Conservation (phyloP, 1,284 basidiomycete genomes). For the Cutaneotrichosporon curvatum region DNA sequence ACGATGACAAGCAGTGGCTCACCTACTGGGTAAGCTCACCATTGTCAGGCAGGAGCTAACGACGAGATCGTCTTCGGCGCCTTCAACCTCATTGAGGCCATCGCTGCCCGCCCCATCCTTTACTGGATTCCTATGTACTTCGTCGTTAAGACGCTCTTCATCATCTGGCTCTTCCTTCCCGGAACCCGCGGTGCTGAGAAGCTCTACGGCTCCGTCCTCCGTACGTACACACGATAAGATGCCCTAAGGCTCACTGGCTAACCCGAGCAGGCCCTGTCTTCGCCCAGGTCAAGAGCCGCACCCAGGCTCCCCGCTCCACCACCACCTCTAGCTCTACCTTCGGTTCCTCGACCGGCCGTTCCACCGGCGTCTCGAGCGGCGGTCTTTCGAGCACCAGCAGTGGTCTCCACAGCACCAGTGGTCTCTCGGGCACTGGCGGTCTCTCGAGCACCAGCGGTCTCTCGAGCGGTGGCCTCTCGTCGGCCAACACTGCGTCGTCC, state of each 20-base stretch:
- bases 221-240: too few species aligned
- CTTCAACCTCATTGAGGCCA: conserved; percentile 45
- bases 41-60: conserved; percentile 1
- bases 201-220: conserved; percentile 60
- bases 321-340: conserved; percentile 5
- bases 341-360: conserved; percentile 1
- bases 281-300: conserved; percentile 21
- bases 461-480: not conserved
- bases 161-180: conserved; percentile 59
- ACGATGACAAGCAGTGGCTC: conserved; percentile 50
- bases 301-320: conserved; percentile 23
- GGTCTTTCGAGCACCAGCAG: too few species aligned
- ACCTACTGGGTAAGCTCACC: conserved; percentile 43
- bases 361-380: not conserved
- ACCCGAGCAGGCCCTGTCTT: too few species aligned
- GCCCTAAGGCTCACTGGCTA: conserved; percentile 52
- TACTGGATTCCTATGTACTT: conserved; percentile 62
- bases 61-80: conserved; percentile 44
- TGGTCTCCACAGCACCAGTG: too few species aligned
- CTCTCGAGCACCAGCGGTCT: not conserved
- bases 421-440: not conserved
- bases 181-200: conserved; percentile 62
- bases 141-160: conserved; percentile 78
- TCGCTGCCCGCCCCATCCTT: conserved; percentile 42
- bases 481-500: not conserved